These are phyloP conservation scores for Epichloe festucae DNA, from an alignment of 2,329 filamentous ascomycete species.

Conservation along the genomic window DNA sequence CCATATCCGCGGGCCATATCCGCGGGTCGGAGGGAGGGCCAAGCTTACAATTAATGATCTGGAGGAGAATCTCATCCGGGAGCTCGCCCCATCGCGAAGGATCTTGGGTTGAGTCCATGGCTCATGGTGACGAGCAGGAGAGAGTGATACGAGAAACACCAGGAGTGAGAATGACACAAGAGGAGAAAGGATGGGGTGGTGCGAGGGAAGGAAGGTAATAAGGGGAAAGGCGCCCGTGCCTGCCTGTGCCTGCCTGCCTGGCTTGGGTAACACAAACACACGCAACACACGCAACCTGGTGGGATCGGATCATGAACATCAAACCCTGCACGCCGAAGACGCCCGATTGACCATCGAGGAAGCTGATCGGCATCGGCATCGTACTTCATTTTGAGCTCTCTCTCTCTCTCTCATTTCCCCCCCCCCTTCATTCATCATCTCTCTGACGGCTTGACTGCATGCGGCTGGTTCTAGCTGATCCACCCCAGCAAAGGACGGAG, in stretches of 20 bases:
- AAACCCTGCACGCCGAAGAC: background rate
- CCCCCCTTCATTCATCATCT: too few relatives aligned
- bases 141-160: background rate
- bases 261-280: background rate
- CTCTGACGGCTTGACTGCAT: background rate
- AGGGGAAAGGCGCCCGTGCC: background rate
- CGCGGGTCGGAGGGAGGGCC: background rate
- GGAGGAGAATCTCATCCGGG: constrained; percentile 50
- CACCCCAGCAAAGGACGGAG: too few relatives aligned
- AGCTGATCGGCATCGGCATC: background rate
- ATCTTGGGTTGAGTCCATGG: constrained; percentile 15
- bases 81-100: constrained; percentile 32
- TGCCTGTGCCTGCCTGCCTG: background rate
- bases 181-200: too few relatives aligned
- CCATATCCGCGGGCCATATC: background rate
- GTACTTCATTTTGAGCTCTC: too few relatives aligned
- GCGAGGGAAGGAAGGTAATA: background rate
- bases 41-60: constrained; percentile 47
- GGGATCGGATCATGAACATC: background rate
- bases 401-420: too few relatives aligned
- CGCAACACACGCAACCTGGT: background rate
- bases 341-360: too few relatives aligned
- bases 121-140: constrained; percentile 10
- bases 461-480: background rate
- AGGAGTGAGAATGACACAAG: background rate